These are phyloP conservation scores for Teunomyces lycoperdinae DNA, from an alignment of 805 yeast genomes.

Conservation along the genomic window DNA sequence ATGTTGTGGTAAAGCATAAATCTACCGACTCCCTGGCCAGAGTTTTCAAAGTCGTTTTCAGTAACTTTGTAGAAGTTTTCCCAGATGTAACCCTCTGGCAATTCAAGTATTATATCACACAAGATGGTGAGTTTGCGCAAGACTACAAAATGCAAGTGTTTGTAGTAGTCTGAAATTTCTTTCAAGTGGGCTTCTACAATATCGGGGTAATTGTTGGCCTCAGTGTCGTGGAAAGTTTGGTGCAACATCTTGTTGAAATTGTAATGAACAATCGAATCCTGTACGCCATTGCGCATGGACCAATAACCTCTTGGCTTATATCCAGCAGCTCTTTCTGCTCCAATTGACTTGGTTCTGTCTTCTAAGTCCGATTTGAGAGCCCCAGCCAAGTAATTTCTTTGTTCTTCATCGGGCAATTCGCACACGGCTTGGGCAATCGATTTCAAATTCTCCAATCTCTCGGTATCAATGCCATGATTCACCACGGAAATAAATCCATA, in stretches of 20 bases:
- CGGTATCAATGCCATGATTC: constrained; percentile 40
- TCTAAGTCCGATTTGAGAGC: constrained; percentile 29
- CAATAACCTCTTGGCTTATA: constrained; percentile 30
- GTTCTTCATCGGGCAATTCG: constrained; percentile 40
- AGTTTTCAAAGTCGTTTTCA: constrained; percentile 19
- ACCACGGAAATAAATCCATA: constrained; percentile 44
- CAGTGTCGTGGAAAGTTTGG: constrained; percentile 17
- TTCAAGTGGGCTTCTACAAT: constrained; percentile 20
- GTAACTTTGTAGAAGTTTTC: constrained; percentile 25
- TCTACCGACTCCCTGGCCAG: constrained; percentile 29
- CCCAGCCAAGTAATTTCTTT: constrained; percentile 40
- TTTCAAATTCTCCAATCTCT: constrained; percentile 29
- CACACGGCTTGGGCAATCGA: constrained; percentile 41
- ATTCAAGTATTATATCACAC: constrained; percentile 24
- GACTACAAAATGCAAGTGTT: constrained; percentile 18
- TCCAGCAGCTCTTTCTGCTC: constrained; percentile 30
- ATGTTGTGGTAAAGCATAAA: constrained; percentile 27
- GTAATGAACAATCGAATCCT: constrained; percentile 26
- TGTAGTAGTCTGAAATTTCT: constrained; percentile 23
- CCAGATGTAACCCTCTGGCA: constrained; percentile 28
- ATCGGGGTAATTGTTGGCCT: constrained; percentile 22
- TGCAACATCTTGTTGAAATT: constrained; percentile 27
- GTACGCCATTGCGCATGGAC: constrained; percentile 28
- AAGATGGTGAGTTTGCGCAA: constrained; percentile 22
- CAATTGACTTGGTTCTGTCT: constrained; percentile 23